phyloP scores from a whole-genome alignment of 2,329 filamentous ascomycete genomes.

The Alternaria burnsii region DNA sequence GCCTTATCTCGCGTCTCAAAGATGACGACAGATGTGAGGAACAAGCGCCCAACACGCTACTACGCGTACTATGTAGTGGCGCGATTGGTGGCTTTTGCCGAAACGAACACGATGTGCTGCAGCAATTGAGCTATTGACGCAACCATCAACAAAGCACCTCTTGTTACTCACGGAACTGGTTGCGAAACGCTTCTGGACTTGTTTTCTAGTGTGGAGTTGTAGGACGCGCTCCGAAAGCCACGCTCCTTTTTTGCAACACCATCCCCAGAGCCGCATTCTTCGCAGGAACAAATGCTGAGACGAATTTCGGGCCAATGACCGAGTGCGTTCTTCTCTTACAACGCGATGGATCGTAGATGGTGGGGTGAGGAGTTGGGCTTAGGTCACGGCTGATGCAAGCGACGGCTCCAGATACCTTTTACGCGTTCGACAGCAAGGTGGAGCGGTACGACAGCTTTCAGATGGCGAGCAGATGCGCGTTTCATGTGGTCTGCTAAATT shows the following conservation, averaged over 20 bases:
- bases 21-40: slow-evolving; percentile 33
- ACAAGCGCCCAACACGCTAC: slow-evolving; percentile 13
- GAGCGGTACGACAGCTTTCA: slow-evolving; percentile 10
- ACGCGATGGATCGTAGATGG: slow-evolving; percentile 22
- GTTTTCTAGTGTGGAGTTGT: background rate
- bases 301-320: slow-evolving; percentile 35
- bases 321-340: slow-evolving; percentile 20
- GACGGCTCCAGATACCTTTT: slow-evolving; percentile 37
- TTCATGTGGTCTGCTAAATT: slow-evolving; percentile 37
- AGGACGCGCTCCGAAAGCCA: slow-evolving; percentile 4
- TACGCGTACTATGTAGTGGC: slow-evolving; percentile 21
- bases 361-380: slow-evolving; percentile 21
- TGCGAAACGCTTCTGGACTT: slow-evolving; percentile 4
- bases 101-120: slow-evolving; percentile 11
- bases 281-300: slow-evolving; percentile 34
- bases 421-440: slow-evolving; percentile 15
- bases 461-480: slow-evolving; percentile 33
- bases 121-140: background rate
- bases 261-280: slow-evolving; percentile 5
- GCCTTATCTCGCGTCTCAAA: slow-evolving; percentile 32
- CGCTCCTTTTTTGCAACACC: slow-evolving; percentile 11
- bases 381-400: slow-evolving; percentile 22
- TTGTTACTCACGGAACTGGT: slow-evolving; percentile 3
- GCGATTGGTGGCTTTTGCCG: slow-evolving; percentile 13
- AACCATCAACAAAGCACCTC: slow-evolving; percentile 5